Percentiles rank a stretch among this genome's conserved stretches.
Conservation (phyloP, 768 basidiomycete species). For the Lactifluus subvellereus region DNA sequence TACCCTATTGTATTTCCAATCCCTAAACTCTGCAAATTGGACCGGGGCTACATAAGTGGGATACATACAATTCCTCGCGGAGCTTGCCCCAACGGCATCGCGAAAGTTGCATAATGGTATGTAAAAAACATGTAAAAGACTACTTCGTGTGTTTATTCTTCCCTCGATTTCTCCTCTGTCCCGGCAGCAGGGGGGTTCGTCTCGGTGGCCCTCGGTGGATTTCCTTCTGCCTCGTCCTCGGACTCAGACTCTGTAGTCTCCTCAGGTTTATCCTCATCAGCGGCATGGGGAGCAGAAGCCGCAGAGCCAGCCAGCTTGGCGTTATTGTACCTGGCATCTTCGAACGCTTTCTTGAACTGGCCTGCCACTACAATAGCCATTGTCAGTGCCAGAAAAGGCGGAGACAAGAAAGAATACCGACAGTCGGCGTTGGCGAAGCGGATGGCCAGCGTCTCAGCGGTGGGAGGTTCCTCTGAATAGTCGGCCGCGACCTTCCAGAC, state of each 20-base stretch:
- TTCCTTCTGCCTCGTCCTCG: slow-evolving; percentile 30
- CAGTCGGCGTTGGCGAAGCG: slow-evolving; percentile 96
- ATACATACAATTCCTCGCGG: slow-evolving; percentile 13
- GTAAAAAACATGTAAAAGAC: slow-evolving; percentile 21
- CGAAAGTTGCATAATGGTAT: slow-evolving; percentile 20
- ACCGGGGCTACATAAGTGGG: slow-evolving; percentile 7
- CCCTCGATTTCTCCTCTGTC: slow-evolving; percentile 36
- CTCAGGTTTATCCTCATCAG: slow-evolving; percentile 32
- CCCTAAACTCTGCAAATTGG: slow-evolving; percentile 7
- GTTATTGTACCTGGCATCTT: slow-evolving; percentile 74
- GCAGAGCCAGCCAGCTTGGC: slow-evolving; percentile 28
- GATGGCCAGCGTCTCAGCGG: slow-evolving; percentile 94
- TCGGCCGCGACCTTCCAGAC: slow-evolving; percentile 98
- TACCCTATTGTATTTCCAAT: slow-evolving; percentile 22
- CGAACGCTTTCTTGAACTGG: slow-evolving; percentile 87
- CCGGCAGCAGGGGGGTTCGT: slow-evolving; percentile 26
- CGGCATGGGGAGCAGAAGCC: slow-evolving; percentile 28
- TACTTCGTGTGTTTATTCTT: slow-evolving; percentile 17
- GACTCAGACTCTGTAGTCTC: slow-evolving; percentile 28
- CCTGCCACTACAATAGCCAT: slow-evolving; percentile 53
- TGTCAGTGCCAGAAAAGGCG: background rate
- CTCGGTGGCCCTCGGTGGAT: slow-evolving; percentile 27
- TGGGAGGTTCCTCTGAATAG: slow-evolving; percentile 84
- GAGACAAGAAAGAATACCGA: slow-evolving; percentile 37
- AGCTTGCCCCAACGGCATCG: slow-evolving; percentile 3